phyloP scores from a whole-genome alignment of 2,329 filamentous ascomycete genomes.

The Sclerotinia minor region DNA sequence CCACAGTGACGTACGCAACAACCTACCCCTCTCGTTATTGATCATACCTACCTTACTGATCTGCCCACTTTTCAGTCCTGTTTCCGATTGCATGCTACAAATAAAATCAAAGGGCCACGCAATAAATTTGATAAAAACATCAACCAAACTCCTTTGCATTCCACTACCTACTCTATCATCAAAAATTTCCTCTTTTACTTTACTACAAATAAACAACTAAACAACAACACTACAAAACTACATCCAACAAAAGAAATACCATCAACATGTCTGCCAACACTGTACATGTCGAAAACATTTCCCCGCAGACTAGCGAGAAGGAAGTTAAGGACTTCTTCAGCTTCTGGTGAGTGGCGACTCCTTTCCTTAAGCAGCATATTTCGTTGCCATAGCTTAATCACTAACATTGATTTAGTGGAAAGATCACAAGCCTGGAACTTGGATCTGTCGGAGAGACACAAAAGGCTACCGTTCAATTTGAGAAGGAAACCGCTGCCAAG shows the following conservation, averaged over 20 bases:
- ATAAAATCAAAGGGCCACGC: constrained; percentile 16
- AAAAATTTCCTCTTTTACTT: neutral
- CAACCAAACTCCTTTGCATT: neutral
- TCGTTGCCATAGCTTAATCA: neutral
- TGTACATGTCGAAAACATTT: constrained; percentile 89
- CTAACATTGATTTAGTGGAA: constrained; percentile 63
- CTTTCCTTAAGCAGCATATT: neutral
- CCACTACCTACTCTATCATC: too few species aligned
- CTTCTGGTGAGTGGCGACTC: constrained; percentile 68
- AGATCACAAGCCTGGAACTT: constrained; percentile 82
- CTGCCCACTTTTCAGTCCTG: constrained; percentile 18
- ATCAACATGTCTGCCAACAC: constrained; percentile 49
- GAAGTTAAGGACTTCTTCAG: constrained; percentile 97
- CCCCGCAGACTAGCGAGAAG: constrained; percentile 76
- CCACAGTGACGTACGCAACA: constrained; percentile 17
- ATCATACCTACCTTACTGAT: constrained; percentile 10
- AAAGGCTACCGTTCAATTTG: constrained; percentile 89
- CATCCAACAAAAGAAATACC: neutral
- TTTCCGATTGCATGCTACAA: constrained; percentile 14
- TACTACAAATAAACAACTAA: neutral
- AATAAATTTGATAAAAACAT: constrained; percentile 8
- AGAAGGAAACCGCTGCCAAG: constrained; percentile 95
- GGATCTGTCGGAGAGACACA: constrained; percentile 68
- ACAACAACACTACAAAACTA: neutral
- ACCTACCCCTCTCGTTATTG: constrained; percentile 8